These are phyloP conservation scores for Fusarium tupiense DNA, from an alignment of 2,329 filamentous ascomycete genomes.

Conservation along the genomic window DNA sequence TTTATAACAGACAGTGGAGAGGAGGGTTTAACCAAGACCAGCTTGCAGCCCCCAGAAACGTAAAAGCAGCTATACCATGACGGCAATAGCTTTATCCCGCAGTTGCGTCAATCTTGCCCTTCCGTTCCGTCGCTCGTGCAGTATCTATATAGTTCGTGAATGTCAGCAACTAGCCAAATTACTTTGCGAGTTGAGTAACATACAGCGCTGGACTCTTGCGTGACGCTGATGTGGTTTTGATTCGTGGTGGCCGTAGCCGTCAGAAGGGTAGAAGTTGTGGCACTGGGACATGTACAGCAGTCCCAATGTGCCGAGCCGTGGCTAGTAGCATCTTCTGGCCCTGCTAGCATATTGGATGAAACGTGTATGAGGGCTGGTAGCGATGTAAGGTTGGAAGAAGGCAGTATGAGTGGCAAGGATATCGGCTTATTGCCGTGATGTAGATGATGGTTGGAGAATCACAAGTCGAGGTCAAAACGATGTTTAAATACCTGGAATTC, in stretches of 20 bases:
- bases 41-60: neutral
- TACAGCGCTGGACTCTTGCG: neutral
- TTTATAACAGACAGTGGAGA: neutral
- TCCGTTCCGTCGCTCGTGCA: neutral
- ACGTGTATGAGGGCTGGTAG: neutral
- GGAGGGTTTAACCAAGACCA: neutral
- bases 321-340: neutral
- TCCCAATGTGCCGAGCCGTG: accelerated
- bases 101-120: neutral
- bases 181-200: neutral
- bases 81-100: neutral
- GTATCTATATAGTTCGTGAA: neutral
- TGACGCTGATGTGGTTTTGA: neutral
- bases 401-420: neutral
- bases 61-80: neutral
- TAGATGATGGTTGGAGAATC: neutral
- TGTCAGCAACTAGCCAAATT: neutral
- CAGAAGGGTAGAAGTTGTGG: neutral
- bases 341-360: neutral
- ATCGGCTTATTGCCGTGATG: neutral
- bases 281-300: neutral
- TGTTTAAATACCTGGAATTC: neutral
- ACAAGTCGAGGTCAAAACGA: neutral
- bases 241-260: neutral
- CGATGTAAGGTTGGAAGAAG: neutral